Conservation (phyloP, 345 rosid genomes). For the Eucalyptus regnans region DNA sequence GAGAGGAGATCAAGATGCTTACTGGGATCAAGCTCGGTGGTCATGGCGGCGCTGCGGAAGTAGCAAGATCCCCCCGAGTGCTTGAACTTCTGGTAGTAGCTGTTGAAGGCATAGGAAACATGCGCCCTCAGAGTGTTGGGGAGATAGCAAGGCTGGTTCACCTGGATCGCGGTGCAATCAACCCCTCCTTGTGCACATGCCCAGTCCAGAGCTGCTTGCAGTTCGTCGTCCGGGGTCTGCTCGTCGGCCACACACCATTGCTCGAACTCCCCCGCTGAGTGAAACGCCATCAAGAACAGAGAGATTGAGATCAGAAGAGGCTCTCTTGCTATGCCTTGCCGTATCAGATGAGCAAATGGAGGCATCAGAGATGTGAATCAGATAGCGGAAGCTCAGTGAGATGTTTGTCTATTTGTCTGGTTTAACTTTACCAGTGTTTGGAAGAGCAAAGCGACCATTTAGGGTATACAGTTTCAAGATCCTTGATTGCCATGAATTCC, state of each 20-base stretch:
- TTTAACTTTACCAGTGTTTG: background rate
- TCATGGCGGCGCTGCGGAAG: conserved; percentile 72
- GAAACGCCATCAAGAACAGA: background rate
- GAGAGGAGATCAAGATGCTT: conserved; percentile 1
- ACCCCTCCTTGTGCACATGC: conserved; percentile 63
- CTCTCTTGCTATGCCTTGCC: background rate
- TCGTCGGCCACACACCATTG: conserved; percentile 82
- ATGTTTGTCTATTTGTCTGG: background rate
- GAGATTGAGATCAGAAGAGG: background rate
- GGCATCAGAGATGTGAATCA: background rate
- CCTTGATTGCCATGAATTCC: background rate
- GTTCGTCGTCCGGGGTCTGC: conserved; percentile 54
- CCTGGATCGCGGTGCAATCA: conserved; percentile 47
- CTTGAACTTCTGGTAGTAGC: conserved; percentile 56
- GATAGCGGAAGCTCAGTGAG: background rate
- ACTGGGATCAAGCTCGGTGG: conserved; percentile 74
- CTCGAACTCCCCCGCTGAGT: conserved; percentile 34
- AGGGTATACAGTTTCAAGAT: background rate
- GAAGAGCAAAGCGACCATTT: background rate
- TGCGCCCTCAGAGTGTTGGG: conserved; percentile 64
- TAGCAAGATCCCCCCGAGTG: conserved; percentile 61
- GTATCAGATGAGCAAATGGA: background rate
- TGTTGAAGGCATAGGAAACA: conserved; percentile 73
- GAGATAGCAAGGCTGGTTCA: conserved; percentile 46
- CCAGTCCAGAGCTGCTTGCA: conserved; percentile 63